Evolutionary conservation across 2,329 filamentous ascomycete species (phyloP).

Genomic region (Dactylellina drechsleri): DNA sequence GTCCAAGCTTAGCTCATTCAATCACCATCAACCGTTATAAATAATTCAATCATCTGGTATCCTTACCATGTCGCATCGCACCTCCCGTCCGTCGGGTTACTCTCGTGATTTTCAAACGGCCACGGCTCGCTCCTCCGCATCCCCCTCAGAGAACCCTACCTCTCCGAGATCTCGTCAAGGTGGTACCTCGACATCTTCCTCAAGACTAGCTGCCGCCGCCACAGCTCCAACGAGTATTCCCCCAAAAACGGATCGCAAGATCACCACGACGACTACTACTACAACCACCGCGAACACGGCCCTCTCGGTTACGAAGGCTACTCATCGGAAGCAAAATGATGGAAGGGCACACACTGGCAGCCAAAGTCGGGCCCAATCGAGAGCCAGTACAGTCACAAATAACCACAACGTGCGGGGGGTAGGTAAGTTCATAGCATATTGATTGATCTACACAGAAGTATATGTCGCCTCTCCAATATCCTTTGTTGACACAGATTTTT

Average conservation of each 20-base stretch:
- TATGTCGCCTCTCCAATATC: no score
- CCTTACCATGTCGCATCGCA: slow-evolving; percentile 49
- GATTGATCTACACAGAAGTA: background rate
- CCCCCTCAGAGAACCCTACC: slow-evolving; percentile 26
- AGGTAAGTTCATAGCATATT: slow-evolving; percentile 19
- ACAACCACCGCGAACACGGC: slow-evolving; percentile 48
- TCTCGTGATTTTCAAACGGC: slow-evolving; percentile 33
- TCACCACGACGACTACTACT: slow-evolving; percentile 49
- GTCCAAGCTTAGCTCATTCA: background rate
- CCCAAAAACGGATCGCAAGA: slow-evolving; percentile 25
- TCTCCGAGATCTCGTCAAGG: slow-evolving; percentile 26
- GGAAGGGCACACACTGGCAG: slow-evolving; percentile 1
- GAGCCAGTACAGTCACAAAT: slow-evolving; percentile 7
- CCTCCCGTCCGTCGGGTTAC: slow-evolving; percentile 18
- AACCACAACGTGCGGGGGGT: slow-evolving; percentile 9
- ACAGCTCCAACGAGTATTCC: slow-evolving; percentile 4
- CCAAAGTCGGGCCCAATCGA: slow-evolving; percentile 15
- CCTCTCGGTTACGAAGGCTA: slow-evolving; percentile 41
- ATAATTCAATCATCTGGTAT: no score
- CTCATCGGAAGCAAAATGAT: slow-evolving; percentile 32
- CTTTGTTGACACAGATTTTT: no score
- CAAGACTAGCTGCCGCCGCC: slow-evolving; percentile 1
- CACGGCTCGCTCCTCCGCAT: slow-evolving; percentile 13
- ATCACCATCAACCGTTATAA: background rate
- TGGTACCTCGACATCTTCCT: background rate